These are phyloP conservation scores for Gossypium gossypioides DNA, from an alignment of 441 rosid genomes.

Conservation along the genomic window DNA sequence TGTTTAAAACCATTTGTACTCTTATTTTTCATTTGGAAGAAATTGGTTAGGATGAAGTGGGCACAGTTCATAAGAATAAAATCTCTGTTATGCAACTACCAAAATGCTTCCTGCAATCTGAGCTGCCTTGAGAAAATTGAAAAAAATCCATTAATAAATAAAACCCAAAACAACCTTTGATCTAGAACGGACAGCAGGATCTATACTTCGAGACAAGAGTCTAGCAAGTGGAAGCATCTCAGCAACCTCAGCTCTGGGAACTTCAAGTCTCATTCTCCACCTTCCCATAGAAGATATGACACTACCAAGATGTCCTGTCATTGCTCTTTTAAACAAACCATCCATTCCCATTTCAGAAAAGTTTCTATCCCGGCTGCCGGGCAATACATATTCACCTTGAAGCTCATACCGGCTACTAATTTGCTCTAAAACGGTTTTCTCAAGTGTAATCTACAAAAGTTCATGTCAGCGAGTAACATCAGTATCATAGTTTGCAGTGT, in stretches of 20 bases:
- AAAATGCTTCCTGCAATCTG: background rate
- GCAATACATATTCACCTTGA: conserved; percentile 98
- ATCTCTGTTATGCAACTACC: background rate
- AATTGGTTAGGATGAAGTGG: background rate
- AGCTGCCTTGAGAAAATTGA: background rate
- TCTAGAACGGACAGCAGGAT: conserved; percentile 93
- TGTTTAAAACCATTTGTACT: background rate
- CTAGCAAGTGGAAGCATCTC: conserved; percentile 99
- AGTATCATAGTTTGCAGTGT: conserved; percentile 2
- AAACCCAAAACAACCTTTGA: conserved; percentile 61
- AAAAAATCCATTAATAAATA: conserved; percentile 4
- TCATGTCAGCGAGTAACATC: conserved; percentile 14
- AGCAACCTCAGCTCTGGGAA: conserved; percentile 92
- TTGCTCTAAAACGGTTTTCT: conserved; percentile 89
- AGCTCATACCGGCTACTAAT: conserved; percentile 87
- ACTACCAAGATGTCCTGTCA: conserved; percentile 91
- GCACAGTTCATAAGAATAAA: background rate
- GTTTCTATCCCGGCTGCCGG: conserved; percentile 83
- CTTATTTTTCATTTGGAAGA: background rate
- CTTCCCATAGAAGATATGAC: conserved; percentile 99
- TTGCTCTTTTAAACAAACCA: conserved; percentile 78
- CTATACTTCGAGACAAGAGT: conserved; percentile 90
- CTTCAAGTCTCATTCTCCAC: conserved; percentile 99
- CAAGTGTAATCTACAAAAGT: conserved; percentile 66
- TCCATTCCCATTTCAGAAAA: conserved; percentile 61